Percentiles rank a stretch among this genome's conserved stretches.
These are phyloP conservation scores for Takashimella tepidaria DNA, from an alignment of 1,284 basidiomycete genomes.

Conservation along the genomic window DNA sequence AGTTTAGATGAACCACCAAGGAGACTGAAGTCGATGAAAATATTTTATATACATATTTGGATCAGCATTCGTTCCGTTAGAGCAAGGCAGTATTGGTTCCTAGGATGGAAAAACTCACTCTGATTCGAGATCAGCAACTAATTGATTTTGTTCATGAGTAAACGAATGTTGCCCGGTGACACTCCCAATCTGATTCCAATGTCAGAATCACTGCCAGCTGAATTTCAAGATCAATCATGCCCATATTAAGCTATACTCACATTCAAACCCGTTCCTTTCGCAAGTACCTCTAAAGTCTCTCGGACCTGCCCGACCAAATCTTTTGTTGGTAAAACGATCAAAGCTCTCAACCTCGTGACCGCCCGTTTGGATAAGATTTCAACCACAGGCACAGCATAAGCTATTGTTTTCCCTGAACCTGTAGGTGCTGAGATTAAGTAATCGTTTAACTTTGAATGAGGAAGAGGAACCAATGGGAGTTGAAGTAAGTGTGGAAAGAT, in stretches of 20 bases:
- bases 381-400: constrained; percentile 86
- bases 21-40: too few species aligned
- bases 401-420: constrained; percentile 93
- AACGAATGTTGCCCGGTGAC: constrained; percentile 48
- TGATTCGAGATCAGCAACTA: constrained; percentile 33
- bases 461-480: constrained; percentile 56
- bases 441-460: constrained; percentile 67
- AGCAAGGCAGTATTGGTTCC: too few species aligned
- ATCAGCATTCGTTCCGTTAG: too few species aligned
- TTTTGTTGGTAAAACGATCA: constrained; percentile 88
- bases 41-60: too few species aligned
- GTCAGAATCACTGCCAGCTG: neutral
- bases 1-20: constrained; percentile 72
- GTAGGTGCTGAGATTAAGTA: constrained; percentile 97
- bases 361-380: constrained; percentile 72
- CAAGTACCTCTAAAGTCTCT: constrained; percentile 80
- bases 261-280: constrained; percentile 80
- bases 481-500: constrained; percentile 39
- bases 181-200: constrained; percentile 37
- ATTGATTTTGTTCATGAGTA: constrained; percentile 42
- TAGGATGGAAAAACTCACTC: constrained; percentile 17
- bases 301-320: constrained; percentile 91
- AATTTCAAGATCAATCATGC: neutral
- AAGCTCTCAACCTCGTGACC: constrained; percentile 78
- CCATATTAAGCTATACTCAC: constrained; percentile 50